phyloP scores from a whole-genome alignment of 176 grass and related monocot species.

The Elymus sibiricus region DNA sequence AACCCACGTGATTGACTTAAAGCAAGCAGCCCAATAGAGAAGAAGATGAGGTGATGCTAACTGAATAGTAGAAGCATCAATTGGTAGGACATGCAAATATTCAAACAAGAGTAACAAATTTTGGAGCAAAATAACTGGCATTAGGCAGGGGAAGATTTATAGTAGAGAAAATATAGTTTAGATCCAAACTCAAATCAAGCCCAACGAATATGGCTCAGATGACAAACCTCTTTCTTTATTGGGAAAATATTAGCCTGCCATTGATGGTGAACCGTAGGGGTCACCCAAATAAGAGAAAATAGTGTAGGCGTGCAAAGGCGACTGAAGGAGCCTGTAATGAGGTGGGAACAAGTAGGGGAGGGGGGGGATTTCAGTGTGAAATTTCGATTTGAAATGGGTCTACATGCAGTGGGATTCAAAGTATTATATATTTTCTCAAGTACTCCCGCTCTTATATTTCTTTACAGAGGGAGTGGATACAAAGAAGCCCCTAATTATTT shows the following conservation, averaged over 20 bases:
- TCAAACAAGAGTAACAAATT: neutral
- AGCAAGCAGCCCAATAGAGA: neutral
- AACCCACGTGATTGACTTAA: neutral
- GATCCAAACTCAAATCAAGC: conserved; percentile 9
- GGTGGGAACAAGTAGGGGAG: neutral
- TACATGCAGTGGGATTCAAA: neutral
- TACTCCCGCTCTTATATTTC: no score
- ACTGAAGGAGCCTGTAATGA: neutral
- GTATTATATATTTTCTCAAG: neutral
- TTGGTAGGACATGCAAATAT: neutral
- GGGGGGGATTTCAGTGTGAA: neutral
- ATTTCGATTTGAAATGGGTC: neutral
- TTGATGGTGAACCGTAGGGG: neutral
- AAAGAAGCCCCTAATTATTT: neutral
- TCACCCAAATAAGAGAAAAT: neutral
- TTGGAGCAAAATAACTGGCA: neutral
- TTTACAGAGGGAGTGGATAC: no score
- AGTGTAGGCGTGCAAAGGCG: neutral
- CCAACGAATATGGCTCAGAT: neutral
- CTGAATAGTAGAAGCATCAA: neutral
- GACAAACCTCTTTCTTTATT: neutral
- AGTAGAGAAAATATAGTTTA: neutral
- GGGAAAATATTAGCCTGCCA: neutral
- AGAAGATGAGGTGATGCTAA: neutral
- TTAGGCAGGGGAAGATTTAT: neutral